A percentile compares a stretch with the other conserved stretches of the same genome.
Conservation (phyloP, 2,329 filamentous ascomycete species). For the Domatiomyces catenatus region DNA sequence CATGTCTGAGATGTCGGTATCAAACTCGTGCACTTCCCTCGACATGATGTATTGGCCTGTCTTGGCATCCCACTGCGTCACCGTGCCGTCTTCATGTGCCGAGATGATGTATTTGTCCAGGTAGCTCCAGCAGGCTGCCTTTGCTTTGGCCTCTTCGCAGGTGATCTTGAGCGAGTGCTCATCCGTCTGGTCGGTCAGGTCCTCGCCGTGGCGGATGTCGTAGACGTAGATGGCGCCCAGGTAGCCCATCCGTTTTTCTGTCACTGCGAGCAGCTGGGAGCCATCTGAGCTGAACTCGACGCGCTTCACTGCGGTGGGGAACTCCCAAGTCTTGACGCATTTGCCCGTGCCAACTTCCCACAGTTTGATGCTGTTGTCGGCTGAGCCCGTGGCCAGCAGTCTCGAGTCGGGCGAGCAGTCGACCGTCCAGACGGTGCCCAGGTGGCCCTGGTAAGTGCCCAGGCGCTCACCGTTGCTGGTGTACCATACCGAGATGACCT, state of each 20-base stretch:
- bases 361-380: slow-evolving; percentile 94
- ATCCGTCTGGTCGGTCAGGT: slow-evolving; percentile 62
- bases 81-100: slow-evolving; percentile 87
- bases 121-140: slow-evolving; percentile 93
- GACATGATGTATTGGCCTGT: slow-evolving; percentile 70
- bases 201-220: slow-evolving; percentile 69
- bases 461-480: slow-evolving; percentile 95
- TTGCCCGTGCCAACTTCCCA: slow-evolving; percentile 93
- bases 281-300: slow-evolving; percentile 96
- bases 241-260: slow-evolving; percentile 96
- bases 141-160: slow-evolving; percentile 91
- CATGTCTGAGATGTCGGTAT: slow-evolving; percentile 72
- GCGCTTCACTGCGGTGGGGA: slow-evolving; percentile 90
- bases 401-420: slow-evolving; percentile 86
- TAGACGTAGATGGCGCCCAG: slow-evolving; percentile 86
- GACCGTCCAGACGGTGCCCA: slow-evolving; percentile 97
- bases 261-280: slow-evolving; percentile 76
- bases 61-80: slow-evolving; percentile 86
- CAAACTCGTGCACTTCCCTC: slow-evolving; percentile 70
- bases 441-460: slow-evolving; percentile 90
- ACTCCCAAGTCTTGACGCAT: slow-evolving; percentile 94
- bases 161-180: slow-evolving; percentile 77
- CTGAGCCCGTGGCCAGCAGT: slow-evolving; percentile 84
- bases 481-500: slow-evolving; percentile 93
- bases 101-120: slow-evolving; percentile 91